Conservation (phyloP, 2,329 filamentous ascomycete species). For the Talaromyces sp. region DNA sequence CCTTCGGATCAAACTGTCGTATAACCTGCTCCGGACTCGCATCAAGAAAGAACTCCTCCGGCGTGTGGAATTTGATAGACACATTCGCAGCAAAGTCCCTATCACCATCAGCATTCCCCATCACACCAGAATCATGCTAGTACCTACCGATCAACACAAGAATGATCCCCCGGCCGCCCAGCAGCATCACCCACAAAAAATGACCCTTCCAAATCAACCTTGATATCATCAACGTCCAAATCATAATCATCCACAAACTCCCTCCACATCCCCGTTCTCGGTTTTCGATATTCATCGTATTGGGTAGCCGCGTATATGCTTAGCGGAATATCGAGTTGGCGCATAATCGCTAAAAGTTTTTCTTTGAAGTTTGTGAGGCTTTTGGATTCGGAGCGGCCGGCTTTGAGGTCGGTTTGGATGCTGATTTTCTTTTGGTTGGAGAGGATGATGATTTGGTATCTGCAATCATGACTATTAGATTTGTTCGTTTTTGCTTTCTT, state of each 20-base stretch:
- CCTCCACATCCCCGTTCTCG: constrained; percentile 84
- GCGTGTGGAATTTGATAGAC: constrained; percentile 76
- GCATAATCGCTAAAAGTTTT: constrained; percentile 70
- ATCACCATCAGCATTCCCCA: background rate
- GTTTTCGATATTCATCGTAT: constrained; percentile 82
- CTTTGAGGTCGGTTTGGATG: constrained; percentile 70
- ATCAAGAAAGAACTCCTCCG: constrained; percentile 85
- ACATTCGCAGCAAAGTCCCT: constrained; percentile 84
- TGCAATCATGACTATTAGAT: background rate
- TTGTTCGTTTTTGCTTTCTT: background rate
- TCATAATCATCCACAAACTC: constrained; percentile 63
- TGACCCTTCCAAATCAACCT: constrained; percentile 68
- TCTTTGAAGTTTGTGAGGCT: constrained; percentile 78
- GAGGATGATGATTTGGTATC: constrained; percentile 73
- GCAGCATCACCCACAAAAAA: constrained; percentile 89
- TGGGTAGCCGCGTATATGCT: constrained; percentile 83
- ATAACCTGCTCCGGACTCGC: constrained; percentile 64
- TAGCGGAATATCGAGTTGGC: constrained; percentile 66
- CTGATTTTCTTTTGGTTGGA: constrained; percentile 87
- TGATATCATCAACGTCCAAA: constrained; percentile 49
- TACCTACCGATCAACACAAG: constrained; percentile 57
- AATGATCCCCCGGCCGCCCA: constrained; percentile 57
- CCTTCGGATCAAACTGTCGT: constrained; percentile 68
- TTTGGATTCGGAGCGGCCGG: constrained; percentile 64
- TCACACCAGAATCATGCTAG: background rate